Evolutionary conservation across 345 rosid genomes (phyloP), one percentile per base, ranked within the genome.

Genomic region (Brassica juncea): DNA sequence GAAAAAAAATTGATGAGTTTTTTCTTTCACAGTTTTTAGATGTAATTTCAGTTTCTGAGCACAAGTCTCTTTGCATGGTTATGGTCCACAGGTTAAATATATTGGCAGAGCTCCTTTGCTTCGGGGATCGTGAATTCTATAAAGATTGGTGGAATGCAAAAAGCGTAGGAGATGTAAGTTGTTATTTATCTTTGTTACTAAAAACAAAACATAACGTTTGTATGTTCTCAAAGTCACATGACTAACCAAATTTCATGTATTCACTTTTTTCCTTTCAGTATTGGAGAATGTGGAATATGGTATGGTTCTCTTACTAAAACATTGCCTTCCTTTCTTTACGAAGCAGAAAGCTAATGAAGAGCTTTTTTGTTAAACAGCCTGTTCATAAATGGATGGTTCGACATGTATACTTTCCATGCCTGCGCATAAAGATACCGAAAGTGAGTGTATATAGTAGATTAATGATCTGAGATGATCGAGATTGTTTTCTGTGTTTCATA

Each of bases 281-380:
- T 68, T 96, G 99, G 99, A 90, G 95, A 85, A 85, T 90, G 95
- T 96, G 98, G 99, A 96, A 96, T 86, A 93, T 90, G 99, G 99
- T 96, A 93, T 72, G 91, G 68, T 78, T 73, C 82, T 79, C 74
- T 80, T 15, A 82, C 81, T 52, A 34, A 67, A 39, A 54, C 39
- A 34, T 32, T 0, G 0, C 39, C 2, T 78, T 71, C 37, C 71
- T 75, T 62, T 25, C n/a, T 66, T 8, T 72, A n/a, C 52, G 52
- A 15, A 61, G 11, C 47, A 58, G 4, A 49, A 1, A 66, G 55
- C 68, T 78, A 35, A 74, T 73, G 5, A 23, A 49, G 57, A 14
- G 15, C 69, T 84, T 71, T 30, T 82, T 78, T 74, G 21, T 78
- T 60, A 85, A 66, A 71, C 93, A 95, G 99, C 98, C 99, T 65